Evolutionary conservation across 2,329 filamentous ascomycete species (phyloP).

Genomic region (Seiridium unicorne): DNA sequence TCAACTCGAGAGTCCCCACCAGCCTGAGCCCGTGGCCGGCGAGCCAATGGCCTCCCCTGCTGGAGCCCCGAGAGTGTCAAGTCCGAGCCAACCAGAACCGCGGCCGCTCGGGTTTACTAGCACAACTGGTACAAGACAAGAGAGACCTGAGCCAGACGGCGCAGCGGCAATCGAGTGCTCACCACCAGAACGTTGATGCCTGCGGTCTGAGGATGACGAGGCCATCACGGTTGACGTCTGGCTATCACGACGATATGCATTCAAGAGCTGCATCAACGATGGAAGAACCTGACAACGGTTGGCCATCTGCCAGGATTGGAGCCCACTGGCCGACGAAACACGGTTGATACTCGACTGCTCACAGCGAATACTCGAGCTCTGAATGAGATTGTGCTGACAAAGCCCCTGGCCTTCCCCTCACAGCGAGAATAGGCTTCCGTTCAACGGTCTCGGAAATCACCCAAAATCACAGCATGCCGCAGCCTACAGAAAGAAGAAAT

Average conservation of each 20-base stretch:
- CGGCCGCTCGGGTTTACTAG: neutral
- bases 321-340: slow-evolving; percentile 1
- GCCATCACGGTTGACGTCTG: neutral
- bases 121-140: neutral
- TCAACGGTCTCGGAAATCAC: neutral
- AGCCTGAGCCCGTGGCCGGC: neutral
- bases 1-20: neutral
- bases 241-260: neutral
- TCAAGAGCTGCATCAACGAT: neutral
- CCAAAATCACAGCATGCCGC: neutral
- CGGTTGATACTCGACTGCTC: neutral
- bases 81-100: slow-evolving; percentile 7
- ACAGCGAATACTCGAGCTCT: neutral
- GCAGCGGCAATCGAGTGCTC: neutral
- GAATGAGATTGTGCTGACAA: neutral
- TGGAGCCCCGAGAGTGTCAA: neutral
- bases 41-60: neutral
- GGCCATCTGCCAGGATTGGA: neutral
- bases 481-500: neutral
- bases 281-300: neutral
- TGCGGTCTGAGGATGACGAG: slow-evolving; percentile 11
- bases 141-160: neutral
- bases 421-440: neutral
- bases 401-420: neutral
- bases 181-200: neutral